A percentile compares a stretch with the other conserved stretches of the same genome.
Conservation (phyloP, 768 basidiomycete genomes). For the Dictyophora rubrovolvata region DNA sequence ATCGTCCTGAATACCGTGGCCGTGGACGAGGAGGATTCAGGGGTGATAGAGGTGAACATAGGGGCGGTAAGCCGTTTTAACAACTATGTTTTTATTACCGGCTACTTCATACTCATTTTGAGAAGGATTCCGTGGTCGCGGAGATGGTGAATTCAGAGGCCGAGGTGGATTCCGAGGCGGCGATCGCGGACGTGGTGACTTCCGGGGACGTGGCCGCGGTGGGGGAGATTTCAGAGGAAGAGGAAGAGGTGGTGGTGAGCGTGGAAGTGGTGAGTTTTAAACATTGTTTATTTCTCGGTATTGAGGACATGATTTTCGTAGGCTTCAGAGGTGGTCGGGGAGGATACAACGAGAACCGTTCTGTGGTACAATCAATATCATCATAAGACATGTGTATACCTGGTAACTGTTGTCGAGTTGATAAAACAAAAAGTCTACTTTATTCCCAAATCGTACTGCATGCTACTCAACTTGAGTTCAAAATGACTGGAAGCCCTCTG, state of each 20-base stretch:
- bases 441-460: background rate
- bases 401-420: background rate
- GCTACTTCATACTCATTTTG: slow-evolving; percentile 22
- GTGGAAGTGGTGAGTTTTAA: slow-evolving; percentile 29
- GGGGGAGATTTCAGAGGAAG: slow-evolving; percentile 15
- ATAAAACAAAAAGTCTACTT: background rate
- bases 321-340: slow-evolving; percentile 7
- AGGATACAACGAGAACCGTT: background rate
- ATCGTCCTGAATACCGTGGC: slow-evolving; percentile 7
- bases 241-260: slow-evolving; percentile 30
- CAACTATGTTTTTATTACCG: slow-evolving; percentile 17
- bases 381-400: background rate
- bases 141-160: slow-evolving; percentile 23
- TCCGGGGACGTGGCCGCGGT: slow-evolving; percentile 18
- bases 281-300: slow-evolving; percentile 8
- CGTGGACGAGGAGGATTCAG: slow-evolving; percentile 36
- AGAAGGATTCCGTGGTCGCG: slow-evolving; percentile 32
- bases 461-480: background rate
- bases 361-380: background rate
- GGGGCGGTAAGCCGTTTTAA: slow-evolving; percentile 19
- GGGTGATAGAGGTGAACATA: slow-evolving; percentile 22
- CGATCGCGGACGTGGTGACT: slow-evolving; percentile 13
- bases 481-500: too few relatives aligned
- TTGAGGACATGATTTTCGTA: background rate
- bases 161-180: slow-evolving; percentile 27